These are phyloP conservation scores for Cyanidiococcus yangmingshanensis DNA, from an alignment of 23 red algal genomes.

Conservation along the genomic window DNA sequence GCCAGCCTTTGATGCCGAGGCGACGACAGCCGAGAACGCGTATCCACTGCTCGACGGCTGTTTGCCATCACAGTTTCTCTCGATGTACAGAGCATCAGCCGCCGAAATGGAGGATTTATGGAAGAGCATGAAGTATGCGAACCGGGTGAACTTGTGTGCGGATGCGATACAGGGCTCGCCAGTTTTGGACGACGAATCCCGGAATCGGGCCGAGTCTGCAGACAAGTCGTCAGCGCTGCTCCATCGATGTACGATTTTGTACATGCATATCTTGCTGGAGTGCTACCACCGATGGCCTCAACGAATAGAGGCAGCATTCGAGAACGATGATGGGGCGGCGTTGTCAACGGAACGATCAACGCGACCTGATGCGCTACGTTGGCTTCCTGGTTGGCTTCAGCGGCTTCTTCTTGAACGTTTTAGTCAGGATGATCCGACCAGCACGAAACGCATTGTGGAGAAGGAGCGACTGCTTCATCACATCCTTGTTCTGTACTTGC, in stretches of 20 bases:
- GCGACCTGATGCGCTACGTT: not conserved
- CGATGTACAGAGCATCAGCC: not conserved
- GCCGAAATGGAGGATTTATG: not conserved
- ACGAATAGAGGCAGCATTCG: not conserved
- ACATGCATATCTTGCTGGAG: not conserved
- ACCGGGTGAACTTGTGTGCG: not conserved
- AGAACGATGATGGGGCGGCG: no score
- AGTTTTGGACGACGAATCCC: not conserved
- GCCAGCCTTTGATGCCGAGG: not conserved
- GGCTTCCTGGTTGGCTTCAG: not conserved
- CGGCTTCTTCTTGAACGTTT: not conserved
- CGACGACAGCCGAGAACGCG: not conserved
- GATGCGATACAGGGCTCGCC: not conserved
- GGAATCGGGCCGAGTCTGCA: not conserved
- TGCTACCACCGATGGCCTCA: not conserved
- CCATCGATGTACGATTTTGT: not conserved
- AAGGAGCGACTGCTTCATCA: slow-evolving; percentile 11
- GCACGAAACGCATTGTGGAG: not conserved
- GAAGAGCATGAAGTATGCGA: not conserved
- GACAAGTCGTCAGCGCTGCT: not conserved
- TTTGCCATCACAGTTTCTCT: not conserved
- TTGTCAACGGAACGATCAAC: not conserved
- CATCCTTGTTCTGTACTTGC: slow-evolving; percentile 10
- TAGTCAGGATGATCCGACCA: not conserved
- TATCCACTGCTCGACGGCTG: slow-evolving; percentile 13